Conservation (phyloP, 106 monocot species). For the Agapanthus africanus region DNA sequence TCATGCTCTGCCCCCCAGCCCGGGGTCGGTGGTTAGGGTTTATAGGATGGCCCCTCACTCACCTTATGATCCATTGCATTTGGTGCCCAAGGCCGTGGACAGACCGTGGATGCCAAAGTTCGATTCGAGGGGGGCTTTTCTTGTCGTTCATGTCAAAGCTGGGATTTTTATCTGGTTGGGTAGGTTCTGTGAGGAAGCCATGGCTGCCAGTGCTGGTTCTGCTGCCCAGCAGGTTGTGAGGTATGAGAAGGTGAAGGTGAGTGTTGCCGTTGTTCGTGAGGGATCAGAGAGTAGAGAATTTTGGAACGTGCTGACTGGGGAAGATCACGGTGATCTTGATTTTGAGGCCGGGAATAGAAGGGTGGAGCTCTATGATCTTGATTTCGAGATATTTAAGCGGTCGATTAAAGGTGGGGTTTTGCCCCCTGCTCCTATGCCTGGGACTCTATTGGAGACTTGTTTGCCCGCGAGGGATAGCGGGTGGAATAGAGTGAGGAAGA, state of each 20-base stretch:
- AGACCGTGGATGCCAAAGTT: conserved; percentile 12
- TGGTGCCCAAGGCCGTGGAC: conserved; percentile 57
- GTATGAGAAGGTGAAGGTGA: conserved; percentile 50
- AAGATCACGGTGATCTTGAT: background rate
- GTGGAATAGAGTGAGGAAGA: conserved; percentile 29
- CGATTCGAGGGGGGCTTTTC: conserved; percentile 69
- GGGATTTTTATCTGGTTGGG: conserved; percentile 70
- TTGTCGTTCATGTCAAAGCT: conserved; percentile 40
- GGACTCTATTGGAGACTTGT: background rate
- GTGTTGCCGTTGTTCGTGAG: conserved; percentile 33
- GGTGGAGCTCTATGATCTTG: conserved; percentile 53
- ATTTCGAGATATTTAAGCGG: conserved; percentile 63
- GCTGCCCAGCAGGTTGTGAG: conserved; percentile 52
- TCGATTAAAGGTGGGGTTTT: conserved; percentile 33
- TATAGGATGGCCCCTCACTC: conserved; percentile 53
- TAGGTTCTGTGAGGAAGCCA: conserved; percentile 27
- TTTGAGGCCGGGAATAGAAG: conserved; percentile 26
- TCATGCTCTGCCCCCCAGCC: conserved; percentile 19
- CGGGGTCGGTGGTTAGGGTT: conserved; percentile 10
- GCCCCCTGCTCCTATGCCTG: conserved; percentile 12
- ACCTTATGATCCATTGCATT: conserved; percentile 63
- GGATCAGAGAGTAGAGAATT: conserved; percentile 47
- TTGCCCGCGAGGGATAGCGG: conserved; percentile 21
- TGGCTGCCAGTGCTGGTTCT: conserved; percentile 34
- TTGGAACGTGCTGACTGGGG: conserved; percentile 18